These are phyloP conservation scores for Zostera marina DNA, from an alignment of 116 monocot species.

Conservation along the genomic window DNA sequence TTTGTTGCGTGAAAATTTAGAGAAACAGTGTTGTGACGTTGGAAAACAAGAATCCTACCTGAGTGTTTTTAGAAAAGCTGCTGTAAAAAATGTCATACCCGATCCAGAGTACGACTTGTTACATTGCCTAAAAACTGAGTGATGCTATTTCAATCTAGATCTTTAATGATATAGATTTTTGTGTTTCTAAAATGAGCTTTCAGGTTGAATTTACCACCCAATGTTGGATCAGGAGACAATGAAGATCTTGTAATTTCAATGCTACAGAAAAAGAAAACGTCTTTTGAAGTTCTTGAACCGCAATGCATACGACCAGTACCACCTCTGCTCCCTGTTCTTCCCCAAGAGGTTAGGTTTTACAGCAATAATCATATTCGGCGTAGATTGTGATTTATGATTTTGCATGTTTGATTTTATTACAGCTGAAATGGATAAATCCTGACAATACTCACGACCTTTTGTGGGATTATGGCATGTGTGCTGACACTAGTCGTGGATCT, in stretches of 20 bases:
- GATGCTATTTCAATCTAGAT: not conserved
- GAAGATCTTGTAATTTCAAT: constrained; percentile 32
- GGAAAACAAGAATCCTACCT: constrained; percentile 27
- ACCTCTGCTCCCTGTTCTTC: constrained; percentile 59
- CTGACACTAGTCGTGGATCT: constrained; percentile 77
- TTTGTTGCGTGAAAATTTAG: constrained; percentile 43
- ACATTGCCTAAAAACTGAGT: constrained; percentile 9
- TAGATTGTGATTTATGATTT: not conserved
- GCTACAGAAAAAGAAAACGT: constrained; percentile 40
- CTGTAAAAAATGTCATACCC: constrained; percentile 50
- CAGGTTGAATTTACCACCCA: constrained; percentile 31
- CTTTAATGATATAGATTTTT: not conserved
- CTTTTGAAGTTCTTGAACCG: constrained; percentile 44
- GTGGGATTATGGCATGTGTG: constrained; percentile 97
- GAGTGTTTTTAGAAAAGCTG: constrained; percentile 28
- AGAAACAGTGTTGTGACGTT: constrained; percentile 22
- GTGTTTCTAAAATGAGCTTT: not conserved
- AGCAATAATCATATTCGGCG: not conserved
- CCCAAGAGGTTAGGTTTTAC: constrained; percentile 52
- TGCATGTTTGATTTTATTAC: constrained; percentile 1
- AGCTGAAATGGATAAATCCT: constrained; percentile 67
- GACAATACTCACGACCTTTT: constrained; percentile 72
- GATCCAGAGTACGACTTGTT: constrained; percentile 76
- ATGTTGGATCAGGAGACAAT: constrained; percentile 50
- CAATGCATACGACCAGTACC: constrained; percentile 80